Conservation (phyloP, 148 eudicot genomes). For the Diospyros lotus region DNA sequence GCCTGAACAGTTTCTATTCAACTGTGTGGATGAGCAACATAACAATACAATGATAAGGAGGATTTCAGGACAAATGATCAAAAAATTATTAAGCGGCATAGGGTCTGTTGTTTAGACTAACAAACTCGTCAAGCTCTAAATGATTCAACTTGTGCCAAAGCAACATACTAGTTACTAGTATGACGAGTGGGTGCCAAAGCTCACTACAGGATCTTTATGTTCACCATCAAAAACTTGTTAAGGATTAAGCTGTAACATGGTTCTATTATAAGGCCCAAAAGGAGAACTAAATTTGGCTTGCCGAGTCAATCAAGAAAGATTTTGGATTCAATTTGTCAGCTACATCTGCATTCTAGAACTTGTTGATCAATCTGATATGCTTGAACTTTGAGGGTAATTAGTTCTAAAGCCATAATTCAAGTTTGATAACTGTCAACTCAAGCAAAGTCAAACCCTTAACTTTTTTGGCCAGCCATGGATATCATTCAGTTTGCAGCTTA, state of each 20-base stretch:
- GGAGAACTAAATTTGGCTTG: neutral
- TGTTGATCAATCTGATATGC: neutral
- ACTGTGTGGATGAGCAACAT: neutral
- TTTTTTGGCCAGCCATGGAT: neutral
- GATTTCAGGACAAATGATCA: neutral
- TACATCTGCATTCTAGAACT: neutral
- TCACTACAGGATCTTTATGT: neutral
- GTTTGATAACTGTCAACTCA: constrained; percentile 1
- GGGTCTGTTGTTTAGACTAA: neutral
- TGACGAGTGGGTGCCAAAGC: neutral
- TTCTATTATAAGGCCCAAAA: neutral
- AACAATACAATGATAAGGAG: neutral
- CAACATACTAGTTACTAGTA: neutral
- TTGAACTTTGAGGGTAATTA: neutral
- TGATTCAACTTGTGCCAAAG: constrained; percentile 8
- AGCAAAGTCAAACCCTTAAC: neutral
- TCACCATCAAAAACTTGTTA: neutral
- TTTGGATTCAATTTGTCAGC: neutral
- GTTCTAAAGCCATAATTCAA: neutral
- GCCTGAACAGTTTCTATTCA: neutral
- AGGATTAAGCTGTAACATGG: neutral
- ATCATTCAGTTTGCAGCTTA: neutral
- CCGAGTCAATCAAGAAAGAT: neutral
- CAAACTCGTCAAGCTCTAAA: neutral
- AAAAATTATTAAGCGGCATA: neutral